Conservation (phyloP, 495 filamentous ascomycete genomes). For the Stereocaulon alpinum region DNA sequence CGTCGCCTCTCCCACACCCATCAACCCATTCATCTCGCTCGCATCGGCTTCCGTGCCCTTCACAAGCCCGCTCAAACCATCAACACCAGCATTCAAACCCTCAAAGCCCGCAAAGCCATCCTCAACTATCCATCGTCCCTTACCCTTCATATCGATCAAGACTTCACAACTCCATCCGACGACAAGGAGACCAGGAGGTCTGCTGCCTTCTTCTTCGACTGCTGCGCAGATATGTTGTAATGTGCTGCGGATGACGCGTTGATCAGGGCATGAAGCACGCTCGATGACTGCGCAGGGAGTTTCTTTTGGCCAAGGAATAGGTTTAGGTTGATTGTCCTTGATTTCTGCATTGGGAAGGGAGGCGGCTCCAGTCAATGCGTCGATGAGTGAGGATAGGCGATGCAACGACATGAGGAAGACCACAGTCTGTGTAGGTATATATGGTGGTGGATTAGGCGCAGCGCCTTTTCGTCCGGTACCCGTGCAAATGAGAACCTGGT, state of each 20-base stretch:
- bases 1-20: background rate
- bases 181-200: constrained; percentile 87
- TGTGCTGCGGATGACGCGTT: constrained; percentile 82
- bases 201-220: constrained; percentile 78
- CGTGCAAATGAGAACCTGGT: constrained; percentile 88
- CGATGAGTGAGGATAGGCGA: constrained; percentile 61
- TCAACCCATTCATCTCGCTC: background rate
- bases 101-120: constrained; percentile 71
- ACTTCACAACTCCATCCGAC: constrained; percentile 77
- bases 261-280: constrained; percentile 87
- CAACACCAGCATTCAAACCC: constrained; percentile 27
- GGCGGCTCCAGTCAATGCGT: constrained; percentile 42
- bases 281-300: constrained; percentile 91
- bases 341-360: constrained; percentile 11
- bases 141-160: constrained; percentile 42
- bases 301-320: constrained; percentile 34
- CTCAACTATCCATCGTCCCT: constrained; percentile 71
- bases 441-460: constrained; percentile 68
- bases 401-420: constrained; percentile 97
- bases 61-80: constrained; percentile 12
- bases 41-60: constrained; percentile 10
- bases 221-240: constrained; percentile 67
- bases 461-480: constrained; percentile 91
- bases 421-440: constrained; percentile 64
- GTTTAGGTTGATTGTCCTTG: constrained; percentile 3